Base-by-base conservation (phyloP, 2,329 filamentous ascomycete genomes). In the Botrytis cinerea region DNA sequence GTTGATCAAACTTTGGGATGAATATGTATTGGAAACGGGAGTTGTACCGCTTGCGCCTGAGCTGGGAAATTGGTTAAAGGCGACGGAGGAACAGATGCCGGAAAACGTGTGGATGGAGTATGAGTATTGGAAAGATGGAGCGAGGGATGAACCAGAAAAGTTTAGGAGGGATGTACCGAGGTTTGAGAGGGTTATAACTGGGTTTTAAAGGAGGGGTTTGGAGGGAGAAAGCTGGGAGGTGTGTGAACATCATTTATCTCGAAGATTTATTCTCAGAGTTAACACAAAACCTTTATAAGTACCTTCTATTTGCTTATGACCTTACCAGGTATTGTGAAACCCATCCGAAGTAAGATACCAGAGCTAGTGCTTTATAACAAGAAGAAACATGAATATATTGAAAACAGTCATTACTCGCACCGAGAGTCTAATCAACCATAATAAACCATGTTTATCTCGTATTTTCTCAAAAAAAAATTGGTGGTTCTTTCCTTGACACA, bases 71-170 rank as follows among this genome's bases (percentile, higher is more conserved):
- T 90, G 86, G 82, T 82, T 91, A 70, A 87, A 87, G 73, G 88
- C 87, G 0, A 89, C 87, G 77, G 88, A 91, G 80, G 88, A 86
- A 74, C 88, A 90, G 83, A 90, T 90, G 88, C 86, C 86, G 0
- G 88, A 91, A 80, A 88, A 90, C 78, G 87, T 86, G 10, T 90
- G 88, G 88, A 90, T 90, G 81, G 88, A 90, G 81, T 90, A 89
- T 79, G 87, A 90, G 80, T 90, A 90, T 76, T 91, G 88, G 88
- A 86, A 87, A 74, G 82, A 84, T 5, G 86, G 86, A 0, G 86
- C 86, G 14, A 75, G 73, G 45, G 75, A 77, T 10, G 70, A 74
- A 16, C 74, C 75, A 5, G 74, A 76, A 32, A 73, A 75, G 57
- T 76, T 75, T 57, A 73, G 45, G 22, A 75, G 71, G 51, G 32